phyloP scores from a whole-genome alignment of 345 rosid species.

The Cardamine occulta region DNA sequence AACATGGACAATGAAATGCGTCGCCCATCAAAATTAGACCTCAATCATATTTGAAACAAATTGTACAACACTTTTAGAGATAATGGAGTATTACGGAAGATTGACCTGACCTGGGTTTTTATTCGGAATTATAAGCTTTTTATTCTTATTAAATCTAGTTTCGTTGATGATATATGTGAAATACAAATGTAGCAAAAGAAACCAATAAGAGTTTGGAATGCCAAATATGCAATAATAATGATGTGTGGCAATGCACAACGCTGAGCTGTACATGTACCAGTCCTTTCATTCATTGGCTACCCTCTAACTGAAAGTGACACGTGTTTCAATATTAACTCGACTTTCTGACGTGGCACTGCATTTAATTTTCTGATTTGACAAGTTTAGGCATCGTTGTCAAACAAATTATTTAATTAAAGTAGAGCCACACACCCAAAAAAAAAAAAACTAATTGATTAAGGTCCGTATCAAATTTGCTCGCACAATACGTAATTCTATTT shows the following conservation, averaged over 20 bases:
- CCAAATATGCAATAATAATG: slow-evolving; percentile 27
- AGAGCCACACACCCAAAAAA: background rate
- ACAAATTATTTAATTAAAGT: background rate
- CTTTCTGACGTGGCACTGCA: slow-evolving; percentile 12
- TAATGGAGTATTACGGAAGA: too few relatives aligned
- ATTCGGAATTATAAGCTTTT: too few relatives aligned
- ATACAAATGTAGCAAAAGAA: slow-evolving; percentile 1
- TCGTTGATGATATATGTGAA: background rate
- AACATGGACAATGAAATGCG: too few relatives aligned
- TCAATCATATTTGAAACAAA: too few relatives aligned
- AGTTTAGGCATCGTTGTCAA: slow-evolving; percentile 14
- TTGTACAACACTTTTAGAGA: too few relatives aligned
- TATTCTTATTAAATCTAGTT: too few relatives aligned
- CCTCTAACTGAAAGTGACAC: slow-evolving; percentile 13
- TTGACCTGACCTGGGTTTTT: too few relatives aligned
- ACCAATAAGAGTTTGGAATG: slow-evolving; percentile 9
- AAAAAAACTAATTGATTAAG: background rate
- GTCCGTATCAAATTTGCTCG: slow-evolving; percentile 25
- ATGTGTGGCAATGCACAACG: slow-evolving; percentile 34
- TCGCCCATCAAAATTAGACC: too few relatives aligned
- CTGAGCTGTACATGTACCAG: slow-evolving; percentile 36
- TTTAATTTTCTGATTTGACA: slow-evolving; percentile 28
- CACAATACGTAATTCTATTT: slow-evolving; percentile 12
- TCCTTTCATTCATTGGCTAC: slow-evolving; percentile 36
- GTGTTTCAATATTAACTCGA: background rate